Evolutionary conservation across 2,329 filamentous ascomycete species (phyloP).

Genomic region (Cordyceps cateniannulata): DNA sequence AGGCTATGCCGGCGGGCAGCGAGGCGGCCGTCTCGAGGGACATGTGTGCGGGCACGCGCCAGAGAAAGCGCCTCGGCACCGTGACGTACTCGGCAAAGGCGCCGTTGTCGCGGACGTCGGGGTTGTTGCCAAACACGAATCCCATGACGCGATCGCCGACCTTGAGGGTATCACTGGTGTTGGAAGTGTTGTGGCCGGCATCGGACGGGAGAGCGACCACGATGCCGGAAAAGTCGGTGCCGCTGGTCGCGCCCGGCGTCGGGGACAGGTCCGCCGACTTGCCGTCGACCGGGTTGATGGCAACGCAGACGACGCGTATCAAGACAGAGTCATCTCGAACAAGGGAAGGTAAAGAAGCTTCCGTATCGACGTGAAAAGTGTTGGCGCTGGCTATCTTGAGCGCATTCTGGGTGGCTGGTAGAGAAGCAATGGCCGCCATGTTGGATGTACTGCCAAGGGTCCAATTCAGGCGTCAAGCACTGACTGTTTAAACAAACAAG

Average conservation of each 20-base stretch:
- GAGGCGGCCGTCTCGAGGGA: background rate
- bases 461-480: no score
- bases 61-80: background rate
- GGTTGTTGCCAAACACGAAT: background rate
- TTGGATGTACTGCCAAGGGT: no score
- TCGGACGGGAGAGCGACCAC: background rate
- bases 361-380: background rate
- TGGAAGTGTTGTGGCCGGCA: background rate
- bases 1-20: background rate
- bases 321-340: background rate
- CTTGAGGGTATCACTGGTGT: background rate
- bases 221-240: background rate
- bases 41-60: background rate
- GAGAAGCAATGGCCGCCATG: background rate
- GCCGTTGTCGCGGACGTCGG: background rate
- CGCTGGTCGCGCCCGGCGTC: background rate
- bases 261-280: slow-evolving; percentile 1
- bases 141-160: slow-evolving; percentile 4
- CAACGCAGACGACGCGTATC: background rate
- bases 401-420: background rate
- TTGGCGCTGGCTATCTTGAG: background rate
- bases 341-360: background rate
- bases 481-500: no score
- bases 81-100: slow-evolving; percentile 4
- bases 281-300: slow-evolving; percentile 8